Evolutionary conservation across 495 filamentous ascomycete species (phyloP), one percentile per base, ranked within the genome.

Genomic region (Neurospora sp.): DNA sequence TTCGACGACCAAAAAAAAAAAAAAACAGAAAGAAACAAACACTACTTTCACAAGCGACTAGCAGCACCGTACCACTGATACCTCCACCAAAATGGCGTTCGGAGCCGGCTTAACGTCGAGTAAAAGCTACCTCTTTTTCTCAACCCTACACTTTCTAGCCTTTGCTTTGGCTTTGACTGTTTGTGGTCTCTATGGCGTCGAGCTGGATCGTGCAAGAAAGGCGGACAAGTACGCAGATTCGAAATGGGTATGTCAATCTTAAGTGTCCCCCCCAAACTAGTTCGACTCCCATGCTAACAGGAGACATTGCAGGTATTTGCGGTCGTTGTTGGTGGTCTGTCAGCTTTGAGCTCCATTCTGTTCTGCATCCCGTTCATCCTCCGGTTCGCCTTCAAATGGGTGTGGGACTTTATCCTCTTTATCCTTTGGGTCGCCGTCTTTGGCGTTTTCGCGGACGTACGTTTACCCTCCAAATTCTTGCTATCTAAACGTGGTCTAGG

Each of bases 401-500:
- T 80, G 43, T 94, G 92, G 92, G 93, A 93, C 80, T 77, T 83
- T 38, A 77, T 93, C 0, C 80, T 96, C 4, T 92, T 91, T 76
- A 83, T 94, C 38, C 84, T 96, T 17, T 97, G 91, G 91, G 86
- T 92, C 77, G 88, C 88, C 4, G 84, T 96, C 48, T 97, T 97
- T 81, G 93, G 93, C 31, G 77, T 93, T 38, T 96, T 97, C 80
- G 94, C 89, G 70, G 88, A 74, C 59, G 82, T 83, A 73, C 21
- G 80, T 75, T 37, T 2, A 5, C 37, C 39, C 24, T 3, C 36
- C 5, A 17, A 17, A 75, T 28, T 5, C 5, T 24, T 54, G 3
- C 34, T 7, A n/a, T 28, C 2, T 9, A 38, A 36, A n/a, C 34
- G 28, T 31, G 9, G 11, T 11, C 1, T 11, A 48, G 73, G 5